Evolutionary conservation across 1,139 yeast genomes (phyloP).

Genomic region (Geotrichum candidum): DNA sequence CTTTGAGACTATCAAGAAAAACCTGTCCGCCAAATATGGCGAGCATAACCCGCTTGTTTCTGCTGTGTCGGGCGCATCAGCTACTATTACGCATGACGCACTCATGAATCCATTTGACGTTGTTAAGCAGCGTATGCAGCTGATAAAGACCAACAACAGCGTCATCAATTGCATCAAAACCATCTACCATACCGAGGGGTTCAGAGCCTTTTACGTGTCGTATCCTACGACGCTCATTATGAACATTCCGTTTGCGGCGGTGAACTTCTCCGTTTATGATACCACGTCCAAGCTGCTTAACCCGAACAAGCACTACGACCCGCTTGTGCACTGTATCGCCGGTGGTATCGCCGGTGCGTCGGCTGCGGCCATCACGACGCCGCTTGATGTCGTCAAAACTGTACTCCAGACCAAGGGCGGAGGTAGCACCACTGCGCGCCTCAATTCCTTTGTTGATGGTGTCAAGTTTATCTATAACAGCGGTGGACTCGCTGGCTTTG

Average conservation of each 20-base stretch:
- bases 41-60: slow-evolving; percentile 58
- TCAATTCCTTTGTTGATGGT: slow-evolving; percentile 69
- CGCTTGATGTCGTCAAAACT: slow-evolving; percentile 91
- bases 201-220: slow-evolving; percentile 78
- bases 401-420: slow-evolving; percentile 64
- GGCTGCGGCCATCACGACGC: slow-evolving; percentile 95
- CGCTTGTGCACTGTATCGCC: slow-evolving; percentile 82
- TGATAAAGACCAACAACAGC: slow-evolving; percentile 30
- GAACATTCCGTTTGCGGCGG: slow-evolving; percentile 93
- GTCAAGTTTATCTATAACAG: slow-evolving; percentile 58
- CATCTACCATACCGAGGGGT: slow-evolving; percentile 70
- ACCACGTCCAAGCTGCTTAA: slow-evolving; percentile 70
- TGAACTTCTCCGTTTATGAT: slow-evolving; percentile 91
- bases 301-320: slow-evolving; percentile 76
- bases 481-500: slow-evolving; percentile 67
- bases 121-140: slow-evolving; percentile 79
- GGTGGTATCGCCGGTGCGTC: slow-evolving; percentile 96
- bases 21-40: slow-evolving; percentile 36
- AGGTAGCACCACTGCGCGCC: slow-evolving; percentile 37
- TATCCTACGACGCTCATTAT: slow-evolving; percentile 93
- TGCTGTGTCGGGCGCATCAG: slow-evolving; percentile 89
- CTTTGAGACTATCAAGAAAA: slow-evolving; percentile 77
- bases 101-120: slow-evolving; percentile 98
- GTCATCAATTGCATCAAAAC: slow-evolving; percentile 37
- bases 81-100: slow-evolving; percentile 89